Evolutionary conservation across 2,329 filamentous ascomycete genomes (phyloP).

Genomic region (Mariannaea elegans): DNA sequence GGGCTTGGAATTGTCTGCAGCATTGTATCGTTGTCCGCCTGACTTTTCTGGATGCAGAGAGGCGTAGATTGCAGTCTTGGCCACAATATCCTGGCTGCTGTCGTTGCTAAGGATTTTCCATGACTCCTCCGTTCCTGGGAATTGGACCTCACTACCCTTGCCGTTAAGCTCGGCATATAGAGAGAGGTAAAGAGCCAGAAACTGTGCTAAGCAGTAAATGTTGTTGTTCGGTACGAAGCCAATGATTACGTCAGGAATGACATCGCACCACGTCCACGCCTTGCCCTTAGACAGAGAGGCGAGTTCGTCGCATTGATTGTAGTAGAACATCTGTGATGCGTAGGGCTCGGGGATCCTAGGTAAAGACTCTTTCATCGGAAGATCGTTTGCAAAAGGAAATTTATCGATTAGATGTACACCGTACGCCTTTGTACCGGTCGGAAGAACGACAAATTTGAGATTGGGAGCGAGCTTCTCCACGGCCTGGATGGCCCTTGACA

Average conservation of each 20-base stretch:
- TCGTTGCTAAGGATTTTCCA: slow-evolving; percentile 47
- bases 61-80: slow-evolving; percentile 52
- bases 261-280: slow-evolving; percentile 53
- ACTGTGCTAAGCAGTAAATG: slow-evolving; percentile 52
- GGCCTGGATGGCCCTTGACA: slow-evolving; percentile 49
- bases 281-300: slow-evolving; percentile 47
- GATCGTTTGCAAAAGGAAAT: slow-evolving; percentile 42
- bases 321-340: slow-evolving; percentile 56
- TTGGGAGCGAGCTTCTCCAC: slow-evolving; percentile 48
- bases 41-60: slow-evolving; percentile 51
- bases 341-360: slow-evolving; percentile 53
- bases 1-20: slow-evolving; percentile 49
- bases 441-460: slow-evolving; percentile 51
- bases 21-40: slow-evolving; percentile 51
- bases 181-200: slow-evolving; percentile 48
- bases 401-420: slow-evolving; percentile 43
- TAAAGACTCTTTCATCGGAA: slow-evolving; percentile 49
- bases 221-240: slow-evolving; percentile 56
- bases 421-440: slow-evolving; percentile 53
- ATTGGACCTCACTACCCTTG: slow-evolving; percentile 44
- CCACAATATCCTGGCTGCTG: slow-evolving; percentile 48
- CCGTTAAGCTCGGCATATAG: slow-evolving; percentile 49
- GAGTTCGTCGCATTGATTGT: slow-evolving; percentile 53
- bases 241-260: slow-evolving; percentile 53
- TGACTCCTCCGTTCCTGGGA: slow-evolving; percentile 47